These are phyloP conservation scores for Fragosphaeria purpurea DNA, from an alignment of 2,329 filamentous ascomycete species.

Conservation along the genomic window DNA sequence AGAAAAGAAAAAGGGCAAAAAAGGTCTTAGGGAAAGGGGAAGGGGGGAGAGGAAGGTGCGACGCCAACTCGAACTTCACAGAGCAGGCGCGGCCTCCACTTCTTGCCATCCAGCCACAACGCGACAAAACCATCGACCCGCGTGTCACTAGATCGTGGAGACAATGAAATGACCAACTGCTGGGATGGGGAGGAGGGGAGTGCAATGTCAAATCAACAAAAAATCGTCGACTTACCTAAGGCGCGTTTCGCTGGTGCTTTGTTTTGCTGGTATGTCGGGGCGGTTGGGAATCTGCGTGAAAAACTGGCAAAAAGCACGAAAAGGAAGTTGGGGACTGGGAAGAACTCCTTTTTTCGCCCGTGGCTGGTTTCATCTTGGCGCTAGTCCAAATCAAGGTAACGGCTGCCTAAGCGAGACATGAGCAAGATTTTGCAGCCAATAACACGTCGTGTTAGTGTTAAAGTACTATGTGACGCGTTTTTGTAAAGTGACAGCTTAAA, in stretches of 20 bases:
- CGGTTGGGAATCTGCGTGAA: conserved; percentile 9
- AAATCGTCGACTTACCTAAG: conserved; percentile 25
- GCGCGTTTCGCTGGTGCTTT: conserved; percentile 12
- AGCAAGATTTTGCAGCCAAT: conserved; percentile 5
- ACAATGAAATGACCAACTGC: conserved; percentile 3
- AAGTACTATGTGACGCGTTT: neutral
- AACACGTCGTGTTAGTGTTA: conserved; percentile 1
- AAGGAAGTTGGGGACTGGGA: neutral
- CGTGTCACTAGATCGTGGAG: conserved; percentile 18
- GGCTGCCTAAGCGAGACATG: conserved; percentile 6
- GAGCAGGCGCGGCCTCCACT: conserved; percentile 11
- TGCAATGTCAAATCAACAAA: conserved; percentile 13
- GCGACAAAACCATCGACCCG: neutral
- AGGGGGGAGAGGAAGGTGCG: neutral
- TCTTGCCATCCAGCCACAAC: conserved; percentile 15
- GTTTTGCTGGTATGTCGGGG: conserved; percentile 10
- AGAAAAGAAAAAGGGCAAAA: neutral
- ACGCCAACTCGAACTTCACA: neutral
- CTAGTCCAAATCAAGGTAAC: conserved; percentile 4
- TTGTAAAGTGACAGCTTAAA: no score
- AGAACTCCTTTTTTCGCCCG: conserved; percentile 1
- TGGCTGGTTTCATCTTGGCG: conserved; percentile 8
- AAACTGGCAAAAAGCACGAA: neutral
- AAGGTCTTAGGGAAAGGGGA: neutral
- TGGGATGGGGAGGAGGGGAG: conserved; percentile 19